Percentiles rank a stretch among this genome's conserved stretches.
Conservation (phyloP, 1,139 yeast species). For the Nadsonia starkeyi-henricii region DNA sequence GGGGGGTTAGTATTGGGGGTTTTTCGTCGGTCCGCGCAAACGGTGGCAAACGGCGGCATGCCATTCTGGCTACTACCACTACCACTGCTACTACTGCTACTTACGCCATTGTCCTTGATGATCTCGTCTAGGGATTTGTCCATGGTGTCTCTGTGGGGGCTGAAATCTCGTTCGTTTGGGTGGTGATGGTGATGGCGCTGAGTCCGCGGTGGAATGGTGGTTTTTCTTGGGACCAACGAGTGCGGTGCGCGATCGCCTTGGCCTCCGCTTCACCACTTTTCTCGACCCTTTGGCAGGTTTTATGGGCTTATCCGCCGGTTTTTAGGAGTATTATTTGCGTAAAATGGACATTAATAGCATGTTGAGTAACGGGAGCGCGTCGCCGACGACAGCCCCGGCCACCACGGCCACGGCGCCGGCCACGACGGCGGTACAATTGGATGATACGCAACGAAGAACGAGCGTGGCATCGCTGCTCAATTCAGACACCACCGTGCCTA, state of each 20-base stretch:
- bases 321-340: no score
- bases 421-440: background rate
- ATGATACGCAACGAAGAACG: background rate
- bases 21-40: background rate
- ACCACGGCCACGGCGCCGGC: no score
- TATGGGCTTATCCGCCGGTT: no score
- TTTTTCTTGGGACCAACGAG: no score
- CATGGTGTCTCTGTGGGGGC: no score
- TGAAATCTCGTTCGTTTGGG: no score
- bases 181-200: no score
- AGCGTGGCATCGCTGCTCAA: background rate
- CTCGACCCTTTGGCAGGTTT: background rate
- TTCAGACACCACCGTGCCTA: background rate
- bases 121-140: background rate
- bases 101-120: no score
- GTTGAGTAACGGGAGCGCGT: background rate
- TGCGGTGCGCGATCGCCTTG: no score
- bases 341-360: background rate
- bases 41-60: background rate
- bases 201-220: no score
- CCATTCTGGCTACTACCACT: background rate
- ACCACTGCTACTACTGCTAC: no score
- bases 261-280: background rate
- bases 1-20: no score
- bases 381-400: background rate